Evolutionary conservation across 768 basidiomycete genomes (phyloP).

Genomic region (Galerina marginata): DNA sequence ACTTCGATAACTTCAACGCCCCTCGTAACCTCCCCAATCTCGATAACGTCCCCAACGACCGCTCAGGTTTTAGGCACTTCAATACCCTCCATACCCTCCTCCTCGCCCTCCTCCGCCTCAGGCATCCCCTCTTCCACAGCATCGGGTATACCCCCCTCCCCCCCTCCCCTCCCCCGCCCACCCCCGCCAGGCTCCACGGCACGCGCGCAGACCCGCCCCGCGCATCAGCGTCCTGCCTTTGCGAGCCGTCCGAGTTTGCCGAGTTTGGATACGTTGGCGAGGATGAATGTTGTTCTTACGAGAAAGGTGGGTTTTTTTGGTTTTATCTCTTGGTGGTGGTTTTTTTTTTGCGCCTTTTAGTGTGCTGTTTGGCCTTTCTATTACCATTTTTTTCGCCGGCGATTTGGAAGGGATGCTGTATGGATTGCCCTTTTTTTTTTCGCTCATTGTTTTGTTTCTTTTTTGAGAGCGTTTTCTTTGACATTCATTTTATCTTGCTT

Average conservation of each 20-base stretch:
- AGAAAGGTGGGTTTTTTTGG: constrained; percentile 50
- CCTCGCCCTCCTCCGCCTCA: background rate
- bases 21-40: background rate
- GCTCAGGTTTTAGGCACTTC: background rate
- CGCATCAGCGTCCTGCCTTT: constrained; percentile 55
- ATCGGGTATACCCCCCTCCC: constrained; percentile 8
- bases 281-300: constrained; percentile 51
- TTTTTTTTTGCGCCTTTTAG: no score
- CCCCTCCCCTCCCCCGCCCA: constrained; percentile 16
- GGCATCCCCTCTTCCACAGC: background rate
- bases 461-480: no score
- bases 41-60: no score
- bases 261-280: constrained; percentile 52
- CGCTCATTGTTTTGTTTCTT: no score
- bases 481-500: no score
- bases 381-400: no score
- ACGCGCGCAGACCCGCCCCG: constrained; percentile 36
- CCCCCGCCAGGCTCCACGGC: constrained; percentile 9
- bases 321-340: no score
- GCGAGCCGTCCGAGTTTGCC: constrained; percentile 55
- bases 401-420: no score
- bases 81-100: background rate
- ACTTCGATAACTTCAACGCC: background rate
- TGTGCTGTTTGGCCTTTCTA: no score
- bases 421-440: no score